Conservation (phyloP, 2,329 filamentous ascomycete species). For the Biscogniauxia sp. region DNA sequence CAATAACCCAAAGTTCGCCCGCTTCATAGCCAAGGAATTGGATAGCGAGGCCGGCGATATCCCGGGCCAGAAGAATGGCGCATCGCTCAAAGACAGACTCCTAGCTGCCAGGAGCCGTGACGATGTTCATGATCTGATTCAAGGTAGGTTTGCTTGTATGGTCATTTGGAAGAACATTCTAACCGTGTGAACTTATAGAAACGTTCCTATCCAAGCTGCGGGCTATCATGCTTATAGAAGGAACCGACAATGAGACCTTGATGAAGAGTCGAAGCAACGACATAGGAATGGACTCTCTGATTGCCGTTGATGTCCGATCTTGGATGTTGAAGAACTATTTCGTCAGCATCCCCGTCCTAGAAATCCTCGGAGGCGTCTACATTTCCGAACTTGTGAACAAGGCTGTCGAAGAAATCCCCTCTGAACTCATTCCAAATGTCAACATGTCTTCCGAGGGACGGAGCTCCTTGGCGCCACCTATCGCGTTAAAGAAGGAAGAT, state of each 20-base stretch:
- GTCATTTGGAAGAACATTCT: no score
- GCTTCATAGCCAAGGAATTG: no score
- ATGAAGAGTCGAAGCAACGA: not conserved
- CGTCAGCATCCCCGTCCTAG: constrained; percentile 17
- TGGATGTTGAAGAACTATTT: constrained; percentile 15
- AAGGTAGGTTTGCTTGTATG: no score
- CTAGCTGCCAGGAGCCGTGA: not conserved
- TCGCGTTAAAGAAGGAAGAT: not conserved
- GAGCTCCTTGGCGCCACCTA: not conserved
- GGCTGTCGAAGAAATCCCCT: not conserved
- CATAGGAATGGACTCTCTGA: constrained; percentile 17
- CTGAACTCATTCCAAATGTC: not conserved
- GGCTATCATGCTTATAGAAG: constrained; percentile 10
- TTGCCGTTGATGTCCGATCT: constrained; percentile 14
- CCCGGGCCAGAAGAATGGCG: no score
- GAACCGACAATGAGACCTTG: not conserved
- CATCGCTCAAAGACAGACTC: no score
- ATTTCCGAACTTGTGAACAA: constrained; percentile 6
- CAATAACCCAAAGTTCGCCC: no score
- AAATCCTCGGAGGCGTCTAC: constrained; percentile 13
- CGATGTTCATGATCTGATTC: constrained; percentile 33
- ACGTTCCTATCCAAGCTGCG: constrained; percentile 3
- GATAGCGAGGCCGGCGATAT: no score
- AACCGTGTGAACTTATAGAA: no score
- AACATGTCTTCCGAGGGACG: not conserved